Percentiles rank a stretch among this genome's conserved stretches.
These are phyloP conservation scores for Blastobotrys americana DNA, from an alignment of 805 yeast species.

Conservation along the genomic window DNA sequence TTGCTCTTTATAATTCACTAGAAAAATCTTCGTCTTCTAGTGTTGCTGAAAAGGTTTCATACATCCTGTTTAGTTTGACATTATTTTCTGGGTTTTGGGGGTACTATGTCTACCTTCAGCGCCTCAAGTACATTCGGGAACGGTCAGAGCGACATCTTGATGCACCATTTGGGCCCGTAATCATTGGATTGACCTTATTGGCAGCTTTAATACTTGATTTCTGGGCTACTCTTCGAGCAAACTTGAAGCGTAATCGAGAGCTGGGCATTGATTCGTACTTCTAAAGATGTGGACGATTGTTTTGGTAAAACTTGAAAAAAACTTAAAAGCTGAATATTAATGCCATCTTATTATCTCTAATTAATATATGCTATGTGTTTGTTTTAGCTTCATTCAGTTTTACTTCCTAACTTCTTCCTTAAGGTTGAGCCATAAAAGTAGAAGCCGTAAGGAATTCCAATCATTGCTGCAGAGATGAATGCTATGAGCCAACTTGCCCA, in stretches of 20 bases:
- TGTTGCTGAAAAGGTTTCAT: slow-evolving; percentile 65
- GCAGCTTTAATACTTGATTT: slow-evolving; percentile 66
- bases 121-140: slow-evolving; percentile 66
- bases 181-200: slow-evolving; percentile 64
- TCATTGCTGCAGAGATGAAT: slow-evolving; percentile 42
- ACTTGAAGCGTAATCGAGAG: background rate
- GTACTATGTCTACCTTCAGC: slow-evolving; percentile 60
- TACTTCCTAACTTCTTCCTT: slow-evolving; percentile 21
- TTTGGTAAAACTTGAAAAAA: too few species aligned
- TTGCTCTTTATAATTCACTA: slow-evolving; percentile 73
- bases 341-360: too few species aligned
- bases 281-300: too few species aligned
- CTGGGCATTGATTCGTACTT: background rate
- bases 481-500: slow-evolving; percentile 54
- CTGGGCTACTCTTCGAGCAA: slow-evolving; percentile 31
- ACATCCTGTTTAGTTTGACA: slow-evolving; percentile 71
- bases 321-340: too few species aligned
- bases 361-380: too few species aligned
- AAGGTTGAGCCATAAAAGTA: slow-evolving; percentile 39
- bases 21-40: slow-evolving; percentile 47
- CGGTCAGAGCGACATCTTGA: slow-evolving; percentile 86
- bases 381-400: background rate
- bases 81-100: slow-evolving; percentile 87
- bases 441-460: slow-evolving; percentile 46
- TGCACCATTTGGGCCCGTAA: slow-evolving; percentile 81